Percentiles rank a stretch among this genome's conserved stretches.
phyloP scores from a whole-genome alignment of 352 stramenopile species.

The Globisporangium viniferum region DNA sequence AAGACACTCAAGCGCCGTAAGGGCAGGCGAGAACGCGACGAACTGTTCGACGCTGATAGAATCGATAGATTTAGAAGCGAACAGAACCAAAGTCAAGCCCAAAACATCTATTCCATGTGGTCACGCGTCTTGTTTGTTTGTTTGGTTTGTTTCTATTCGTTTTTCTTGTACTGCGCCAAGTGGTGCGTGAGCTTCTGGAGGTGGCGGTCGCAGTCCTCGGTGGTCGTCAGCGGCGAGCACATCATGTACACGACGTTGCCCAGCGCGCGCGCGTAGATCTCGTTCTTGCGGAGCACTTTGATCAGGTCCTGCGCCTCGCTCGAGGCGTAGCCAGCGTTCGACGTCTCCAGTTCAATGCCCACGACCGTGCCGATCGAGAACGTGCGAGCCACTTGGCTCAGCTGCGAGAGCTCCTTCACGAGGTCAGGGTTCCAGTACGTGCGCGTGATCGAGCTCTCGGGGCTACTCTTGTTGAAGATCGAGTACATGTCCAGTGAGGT shows the following conservation, averaged over 20 bases:
- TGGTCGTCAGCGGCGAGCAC: slow-evolving; percentile 74
- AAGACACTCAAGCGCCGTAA: not conserved
- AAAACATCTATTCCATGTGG: not conserved
- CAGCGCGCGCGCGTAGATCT: slow-evolving; percentile 75
- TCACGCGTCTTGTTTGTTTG: not conserved
- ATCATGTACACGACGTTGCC: slow-evolving; percentile 87
- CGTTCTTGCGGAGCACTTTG: slow-evolving; percentile 49
- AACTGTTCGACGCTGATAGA: not conserved
- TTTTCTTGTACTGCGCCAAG: slow-evolving; percentile 26
- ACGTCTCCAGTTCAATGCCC: slow-evolving; percentile 63
- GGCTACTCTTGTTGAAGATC: slow-evolving; percentile 38
- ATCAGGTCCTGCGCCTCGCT: slow-evolving; percentile 64
- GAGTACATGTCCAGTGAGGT: slow-evolving; percentile 89
- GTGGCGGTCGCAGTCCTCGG: slow-evolving; percentile 58
- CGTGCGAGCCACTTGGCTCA: slow-evolving; percentile 50
- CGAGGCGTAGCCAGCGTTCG: slow-evolving; percentile 62
- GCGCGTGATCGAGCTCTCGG: slow-evolving; percentile 15
- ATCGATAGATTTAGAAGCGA: not conserved
- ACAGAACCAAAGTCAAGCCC: not conserved
- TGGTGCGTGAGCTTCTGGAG: slow-evolving; percentile 43
- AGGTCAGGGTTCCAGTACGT: slow-evolving; percentile 59
- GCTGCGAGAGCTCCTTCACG: slow-evolving; percentile 47
- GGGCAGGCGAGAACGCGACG: not conserved
- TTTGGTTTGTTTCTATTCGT: not conserved
- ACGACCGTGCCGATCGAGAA: slow-evolving; percentile 81